Evolutionary conservation across 495 filamentous ascomycete genomes (phyloP), one percentile per base, ranked within the genome.

Genomic region (Lentithecium fluviatile): DNA sequence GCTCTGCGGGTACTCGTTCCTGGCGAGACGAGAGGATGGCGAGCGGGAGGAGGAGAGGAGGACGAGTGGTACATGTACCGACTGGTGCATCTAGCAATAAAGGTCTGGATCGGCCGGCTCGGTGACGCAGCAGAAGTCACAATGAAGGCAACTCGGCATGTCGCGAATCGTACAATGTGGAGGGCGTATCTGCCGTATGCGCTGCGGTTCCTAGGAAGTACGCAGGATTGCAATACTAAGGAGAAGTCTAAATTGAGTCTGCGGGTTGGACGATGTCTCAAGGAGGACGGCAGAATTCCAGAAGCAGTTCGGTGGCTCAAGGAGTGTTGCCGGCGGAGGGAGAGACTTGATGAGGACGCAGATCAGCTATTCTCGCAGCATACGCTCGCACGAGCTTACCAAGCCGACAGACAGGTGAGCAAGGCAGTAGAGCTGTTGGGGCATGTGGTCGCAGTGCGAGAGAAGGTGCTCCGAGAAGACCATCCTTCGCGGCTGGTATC

Each of bases 141-240:
- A 8, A 15, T 48, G 6, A 15, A 53, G 19, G 62, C 51, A n/a
- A 23, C 67, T n/a, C 24, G 6, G 23, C 36, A 51, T n/a, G 15
- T 77, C 0, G n/a, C n/a, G 13, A 60, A 71, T 58, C 69, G 62
- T 23, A 49, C 17, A 37, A 36, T 64, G 15, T 75, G 72, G 70
- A 62, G 65, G 37, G 56, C 55, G 50, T 68, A 70, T 19, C 11
- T 77, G 15, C 74, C 75, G 38, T 75, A 77, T 62, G 73, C 74
- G 21, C 26, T 57, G 48, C 59, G 67, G 3, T 42, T 67, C 25
- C 45, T 57, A 0, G 17, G 53, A 20, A 29, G 48, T 34, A 46
- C 51, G 37, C 48, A 60, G 46, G 17, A 12, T 24, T 43, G 37
- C 2, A 12, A 52, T n/a, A 38, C 25, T 8, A 26, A 56, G 43